Base-by-base conservation (phyloP, 805 yeast genomes). In the Candida pseudofarinosa region DNA sequence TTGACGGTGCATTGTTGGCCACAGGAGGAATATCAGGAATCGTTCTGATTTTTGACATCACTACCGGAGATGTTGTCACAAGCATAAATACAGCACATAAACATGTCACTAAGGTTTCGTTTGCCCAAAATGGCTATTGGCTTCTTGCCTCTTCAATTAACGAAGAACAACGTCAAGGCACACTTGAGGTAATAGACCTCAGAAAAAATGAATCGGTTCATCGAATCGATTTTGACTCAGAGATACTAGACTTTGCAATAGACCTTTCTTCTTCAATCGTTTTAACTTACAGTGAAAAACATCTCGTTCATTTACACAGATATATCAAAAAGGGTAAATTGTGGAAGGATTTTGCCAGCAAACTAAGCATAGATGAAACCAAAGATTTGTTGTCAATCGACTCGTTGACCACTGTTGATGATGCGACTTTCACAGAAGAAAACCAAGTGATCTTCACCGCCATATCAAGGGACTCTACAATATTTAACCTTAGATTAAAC, bases 61-160 rank as follows among this genome's bases (percentile, higher is more conserved):
- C 74, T 2, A 59, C 62, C 20, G 69, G 74, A 2, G 51, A 52
- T 8, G 23, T 39, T 13, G 47, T 43, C 15, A 42, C 58, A 15
- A 58, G 62, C 3, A 49, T 75, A 18, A 45, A 47, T 1, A 49
- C 58, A 1, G 55, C 52, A n/a, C 48, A 51, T 30, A 44, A 50
- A 1, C 31, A 41, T 1, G 62, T 76, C 7, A 48, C 58, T 4
- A 57, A 62, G n/a, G 43, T 81, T 10, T 53, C 57, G 34, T 82
- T 81, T 60, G 84, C 83, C 2, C 63, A 68, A 20, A 84, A 84
- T 54, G 91, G 91, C 1, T 81, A 79, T 56, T 80, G 83, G 76
- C 54, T 84, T 15, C 55, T 74, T 35, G 73, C 62, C 2, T 53
- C 58, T 7, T 51, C 60, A 5, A 41, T 55, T 3, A 40, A 53